phyloP scores from a whole-genome alignment of 1,284 basidiomycete genomes.

The Trichosporon inkin region DNA sequence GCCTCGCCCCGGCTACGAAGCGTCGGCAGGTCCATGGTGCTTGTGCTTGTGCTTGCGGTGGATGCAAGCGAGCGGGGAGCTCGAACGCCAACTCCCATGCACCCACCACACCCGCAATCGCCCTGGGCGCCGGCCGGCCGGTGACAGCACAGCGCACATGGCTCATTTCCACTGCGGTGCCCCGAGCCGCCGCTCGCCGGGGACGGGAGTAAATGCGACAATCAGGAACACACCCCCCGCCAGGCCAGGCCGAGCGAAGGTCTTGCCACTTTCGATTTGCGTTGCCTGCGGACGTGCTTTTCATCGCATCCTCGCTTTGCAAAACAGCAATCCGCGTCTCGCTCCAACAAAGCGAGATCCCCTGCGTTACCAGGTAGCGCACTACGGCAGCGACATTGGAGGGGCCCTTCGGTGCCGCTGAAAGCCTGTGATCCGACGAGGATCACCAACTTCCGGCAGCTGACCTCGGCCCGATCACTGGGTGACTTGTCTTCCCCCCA shows the following conservation, averaged over 20 bases:
- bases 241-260: neutral
- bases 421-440: too few species aligned
- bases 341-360: neutral
- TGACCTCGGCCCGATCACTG: neutral
- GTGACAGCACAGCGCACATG: too few species aligned
- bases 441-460: too few species aligned
- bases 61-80: neutral
- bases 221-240: neutral
- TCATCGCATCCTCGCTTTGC: neutral
- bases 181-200: too few species aligned
- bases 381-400: neutral
- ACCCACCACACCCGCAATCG: too few species aligned
- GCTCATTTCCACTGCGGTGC: too few species aligned
- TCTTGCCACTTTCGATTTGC: neutral
- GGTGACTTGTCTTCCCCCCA: neutral
- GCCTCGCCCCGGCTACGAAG: slow-evolving; percentile 6
- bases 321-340: slow-evolving; percentile 1
- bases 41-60: neutral
- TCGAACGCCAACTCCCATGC: neutral
- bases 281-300: neutral
- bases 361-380: neutral
- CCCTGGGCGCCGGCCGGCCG: too few species aligned
- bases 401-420: too few species aligned
- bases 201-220: neutral
- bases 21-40: slow-evolving; percentile 7